Evolutionary conservation across 1,284 basidiomycete species (phyloP).

Genomic region (Naganishia sp.): DNA sequence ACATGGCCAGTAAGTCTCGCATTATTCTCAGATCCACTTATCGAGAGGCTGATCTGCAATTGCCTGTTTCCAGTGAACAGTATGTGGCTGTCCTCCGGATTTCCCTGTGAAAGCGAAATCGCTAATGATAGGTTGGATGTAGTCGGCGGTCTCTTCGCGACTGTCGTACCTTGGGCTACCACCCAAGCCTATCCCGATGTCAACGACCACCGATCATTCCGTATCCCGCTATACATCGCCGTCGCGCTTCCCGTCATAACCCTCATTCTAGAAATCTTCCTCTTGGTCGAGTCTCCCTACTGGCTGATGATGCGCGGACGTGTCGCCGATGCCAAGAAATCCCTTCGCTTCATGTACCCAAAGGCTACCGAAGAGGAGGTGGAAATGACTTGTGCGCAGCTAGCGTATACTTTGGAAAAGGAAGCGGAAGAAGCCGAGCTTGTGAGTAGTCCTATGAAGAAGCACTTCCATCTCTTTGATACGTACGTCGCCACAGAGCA

Average conservation of each 20-base stretch:
- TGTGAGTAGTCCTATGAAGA: not conserved
- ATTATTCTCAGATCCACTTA: no score
- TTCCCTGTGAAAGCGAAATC: no score
- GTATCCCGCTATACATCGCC: slow-evolving; percentile 10
- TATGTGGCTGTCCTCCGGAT: no score
- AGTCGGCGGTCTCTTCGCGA: no score
- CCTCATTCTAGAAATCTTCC: slow-evolving; percentile 29
- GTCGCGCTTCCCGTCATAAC: slow-evolving; percentile 35
- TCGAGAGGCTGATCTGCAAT: no score
- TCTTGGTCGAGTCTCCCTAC: slow-evolving; percentile 44
- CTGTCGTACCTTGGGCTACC: no score
- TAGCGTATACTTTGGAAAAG: slow-evolving; percentile 36
- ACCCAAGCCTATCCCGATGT: no score
- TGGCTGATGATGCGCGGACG: slow-evolving; percentile 54
- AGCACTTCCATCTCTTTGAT: not conserved
- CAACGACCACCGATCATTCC: no score
- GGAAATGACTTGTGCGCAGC: slow-evolving; percentile 38
- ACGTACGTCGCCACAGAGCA: not conserved
- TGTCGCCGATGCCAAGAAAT: slow-evolving; percentile 49
- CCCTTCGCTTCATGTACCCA: slow-evolving; percentile 45
- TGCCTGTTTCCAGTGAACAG: no score
- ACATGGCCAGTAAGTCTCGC: no score
- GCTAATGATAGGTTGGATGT: no score
- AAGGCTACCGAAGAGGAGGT: slow-evolving; percentile 41
- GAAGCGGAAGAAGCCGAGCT: slow-evolving; percentile 29